Evolutionary conservation across 306 rosid genomes (phyloP), one percentile per base, ranked within the genome.

Genomic region (Casuarina glauca): DNA sequence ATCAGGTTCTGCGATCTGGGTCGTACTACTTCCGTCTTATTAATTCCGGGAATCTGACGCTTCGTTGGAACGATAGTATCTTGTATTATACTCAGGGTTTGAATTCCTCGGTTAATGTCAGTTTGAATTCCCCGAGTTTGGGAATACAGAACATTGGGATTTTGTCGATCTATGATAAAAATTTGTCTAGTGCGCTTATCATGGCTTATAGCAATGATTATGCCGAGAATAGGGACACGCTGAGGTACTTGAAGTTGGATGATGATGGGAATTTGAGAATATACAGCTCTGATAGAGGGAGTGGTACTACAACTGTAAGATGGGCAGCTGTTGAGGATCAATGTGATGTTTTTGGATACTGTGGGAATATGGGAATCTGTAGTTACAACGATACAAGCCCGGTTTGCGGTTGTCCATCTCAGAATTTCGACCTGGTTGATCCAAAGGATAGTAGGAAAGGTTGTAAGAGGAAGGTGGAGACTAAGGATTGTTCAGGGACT

Each of bases 301-400:
- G 91, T 73, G 87, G 88, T 32, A 71, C 5, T 38, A 1, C 35
- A 53, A 72, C n/a, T 54, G 67, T 43, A 60, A 82, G 86, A 78
- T 92, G 96, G 97, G 80, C 90, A 50, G 93, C 97, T 74, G 89
- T 90, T 64, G 36, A 74, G 15, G 88, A 90, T 70, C 93, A 90
- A 55, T 92, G 97, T 80, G 39, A 79, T 73, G 90, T 92, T 69
- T 92, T 73, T 61, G 93, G 89, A 4, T 90, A 87, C 72, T 92
- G 97, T 78, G 97, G 97, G 26, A 74, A 79, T 78, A 78, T 88
- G 69, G 91, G 97, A 8, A 80, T 92, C 15, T 92, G 97, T 68
- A 83, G 90, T 75, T 92, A 88, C 58, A 90, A 84, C 19, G 88
- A 89, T 48, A 36, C 92, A 0, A 74, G 35, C 48, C 90, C 97